Base-by-base conservation (phyloP, 148 eudicot genomes). In the Spergularia marina region DNA sequence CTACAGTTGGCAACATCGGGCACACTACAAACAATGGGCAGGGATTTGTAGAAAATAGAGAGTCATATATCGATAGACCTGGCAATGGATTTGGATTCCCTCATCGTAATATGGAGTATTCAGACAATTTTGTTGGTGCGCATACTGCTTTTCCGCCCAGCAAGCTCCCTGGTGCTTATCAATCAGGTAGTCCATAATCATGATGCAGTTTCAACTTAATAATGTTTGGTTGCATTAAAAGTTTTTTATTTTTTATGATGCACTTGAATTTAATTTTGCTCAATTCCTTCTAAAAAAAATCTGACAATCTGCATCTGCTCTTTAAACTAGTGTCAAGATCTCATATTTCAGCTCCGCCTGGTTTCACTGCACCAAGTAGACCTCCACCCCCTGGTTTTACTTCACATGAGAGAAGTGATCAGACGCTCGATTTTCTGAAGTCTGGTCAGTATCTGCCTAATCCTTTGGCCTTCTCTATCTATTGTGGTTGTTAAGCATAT, bases 371-470 rank as follows among this genome's bases (percentile, higher is more conserved):
- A 10, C 91, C 94, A 52, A 85, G 77, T 68, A 88, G 92, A 84
- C 87, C 91, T 60, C 97, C 94, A 30, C 97, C 98, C 10, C 99
- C 98, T 21, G 99, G 99, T 53, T 96, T 96, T 83, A 64, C 85
- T 63, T 88, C 89, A 34, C 87, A 83, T 72, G 93, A 83, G 65
- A 90, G 92, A 82, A 79, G 74, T 70, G 92, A 85, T 49, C 89
- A 79, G 18, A 49, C 80, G 66, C 82, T 85, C 65, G 90, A 89
- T 67, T 10, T 81, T 7, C 17, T 76, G 0, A 82, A 78, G 53
- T 83, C 97, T 81, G 94, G 99, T 96, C 30, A 76, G 94, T 91
- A 60, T 11, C 51, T 60, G 36, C 51, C 34, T 40, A 23, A 68
- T 30, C 15, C 23, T 34, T n/a, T 52, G 30, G 9, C 52, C 14